These are phyloP conservation scores for Leishmania gerbilli DNA, from an alignment of 208 protist species.

Conservation along the genomic window DNA sequence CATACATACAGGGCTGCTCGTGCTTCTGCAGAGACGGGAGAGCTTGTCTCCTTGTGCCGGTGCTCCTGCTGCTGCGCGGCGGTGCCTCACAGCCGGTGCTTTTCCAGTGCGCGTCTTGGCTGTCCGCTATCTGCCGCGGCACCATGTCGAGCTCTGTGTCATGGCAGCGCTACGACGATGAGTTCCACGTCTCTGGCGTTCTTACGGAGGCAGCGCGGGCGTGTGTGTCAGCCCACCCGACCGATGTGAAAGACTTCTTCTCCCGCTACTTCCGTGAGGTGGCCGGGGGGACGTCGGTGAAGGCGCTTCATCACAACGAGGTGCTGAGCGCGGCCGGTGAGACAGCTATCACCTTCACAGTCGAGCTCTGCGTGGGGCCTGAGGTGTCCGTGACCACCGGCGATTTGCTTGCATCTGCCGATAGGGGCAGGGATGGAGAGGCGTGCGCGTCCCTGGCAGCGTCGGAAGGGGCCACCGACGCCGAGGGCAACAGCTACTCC, in stretches of 20 bases:
- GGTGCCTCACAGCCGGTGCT: neutral
- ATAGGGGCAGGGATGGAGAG: neutral
- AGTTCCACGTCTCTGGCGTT: slow-evolving; percentile 64
- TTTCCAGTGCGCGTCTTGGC: neutral
- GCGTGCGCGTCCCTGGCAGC: neutral
- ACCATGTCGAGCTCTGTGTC: slow-evolving; percentile 44
- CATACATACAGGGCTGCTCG: neutral
- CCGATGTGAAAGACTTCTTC: slow-evolving; percentile 64
- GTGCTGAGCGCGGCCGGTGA: slow-evolving; percentile 33
- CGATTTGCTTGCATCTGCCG: neutral
- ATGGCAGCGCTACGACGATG: slow-evolving; percentile 79
- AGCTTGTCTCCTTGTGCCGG: neutral
- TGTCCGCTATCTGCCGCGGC: neutral
- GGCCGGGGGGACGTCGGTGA: slow-evolving; percentile 40
- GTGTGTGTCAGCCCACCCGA: slow-evolving; percentile 61
- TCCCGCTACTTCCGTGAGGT: slow-evolving; percentile 65
- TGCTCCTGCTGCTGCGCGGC: too few relatives aligned
- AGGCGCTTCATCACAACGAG: slow-evolving; percentile 29
- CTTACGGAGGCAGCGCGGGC: slow-evolving; percentile 79
- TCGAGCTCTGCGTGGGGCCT: slow-evolving; percentile 27
- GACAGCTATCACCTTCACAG: slow-evolving; percentile 25
- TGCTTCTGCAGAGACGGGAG: neutral
- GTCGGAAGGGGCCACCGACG: neutral
- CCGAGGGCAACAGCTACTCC: neutral
- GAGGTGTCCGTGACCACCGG: slow-evolving; percentile 22